phyloP scores from a whole-genome alignment of 202 grass and related monocot species.

The Brachypodium distachyon region DNA sequence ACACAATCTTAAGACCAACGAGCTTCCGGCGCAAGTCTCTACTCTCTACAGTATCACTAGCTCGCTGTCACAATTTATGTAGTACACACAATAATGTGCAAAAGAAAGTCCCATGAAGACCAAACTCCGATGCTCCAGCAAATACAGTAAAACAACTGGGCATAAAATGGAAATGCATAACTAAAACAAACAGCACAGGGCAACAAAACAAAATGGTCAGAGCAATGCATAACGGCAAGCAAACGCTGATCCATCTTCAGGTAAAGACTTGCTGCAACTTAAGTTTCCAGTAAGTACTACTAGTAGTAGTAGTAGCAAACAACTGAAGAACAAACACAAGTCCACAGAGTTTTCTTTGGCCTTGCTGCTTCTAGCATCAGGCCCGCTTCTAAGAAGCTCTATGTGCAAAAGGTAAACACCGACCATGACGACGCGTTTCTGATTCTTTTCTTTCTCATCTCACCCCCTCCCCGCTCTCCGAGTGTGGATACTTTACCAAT shows the following conservation, averaged over 20 bases:
- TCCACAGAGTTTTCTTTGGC: slow-evolving; percentile 43
- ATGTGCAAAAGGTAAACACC: slow-evolving; percentile 62
- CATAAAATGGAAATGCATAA: background rate
- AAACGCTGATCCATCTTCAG: slow-evolving; percentile 19
- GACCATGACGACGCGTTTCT: slow-evolving; percentile 18
- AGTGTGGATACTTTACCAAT: slow-evolving; percentile 34
- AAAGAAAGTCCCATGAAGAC: no score
- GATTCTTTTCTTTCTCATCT: slow-evolving; percentile 1
- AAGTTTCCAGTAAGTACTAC: slow-evolving; percentile 22
- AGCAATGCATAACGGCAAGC: slow-evolving; percentile 19
- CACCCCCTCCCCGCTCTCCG: slow-evolving; percentile 28
- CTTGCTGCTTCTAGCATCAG: slow-evolving; percentile 42
- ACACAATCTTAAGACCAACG: no score
- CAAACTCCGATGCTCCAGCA: no score
- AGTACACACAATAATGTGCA: no score
- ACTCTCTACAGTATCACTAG: no score
- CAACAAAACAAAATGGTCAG: background rate
- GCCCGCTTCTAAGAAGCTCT: slow-evolving; percentile 40
- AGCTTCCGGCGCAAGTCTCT: no score
- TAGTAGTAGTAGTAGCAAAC: slow-evolving; percentile 42
- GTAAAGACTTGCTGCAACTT: slow-evolving; percentile 21
- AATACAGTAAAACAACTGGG: no score
- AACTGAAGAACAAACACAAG: slow-evolving; percentile 55
- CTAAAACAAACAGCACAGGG: background rate
- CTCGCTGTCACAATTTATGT: no score